Conservation (phyloP, 2,329 filamentous ascomycete species). For the Phialocephala subalpina region DNA sequence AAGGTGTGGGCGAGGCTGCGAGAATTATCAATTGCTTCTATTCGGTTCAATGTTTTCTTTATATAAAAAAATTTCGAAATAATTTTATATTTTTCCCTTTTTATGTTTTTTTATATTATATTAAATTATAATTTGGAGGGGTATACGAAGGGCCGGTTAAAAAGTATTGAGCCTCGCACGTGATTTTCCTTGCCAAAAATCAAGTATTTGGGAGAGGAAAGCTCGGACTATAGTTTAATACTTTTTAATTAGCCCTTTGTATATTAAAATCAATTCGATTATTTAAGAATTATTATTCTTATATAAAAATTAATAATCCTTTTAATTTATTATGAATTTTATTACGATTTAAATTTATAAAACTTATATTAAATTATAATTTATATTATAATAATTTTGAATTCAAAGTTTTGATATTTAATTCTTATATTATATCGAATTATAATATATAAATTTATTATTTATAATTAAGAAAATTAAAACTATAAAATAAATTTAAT, state of each 20-base stretch:
- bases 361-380: slow-evolving; percentile 43
- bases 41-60: neutral
- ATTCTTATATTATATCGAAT: slow-evolving; percentile 21
- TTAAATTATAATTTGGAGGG: no score
- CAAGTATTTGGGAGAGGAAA: no score
- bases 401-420: slow-evolving; percentile 2
- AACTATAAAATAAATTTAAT: slow-evolving; percentile 32
- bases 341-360: slow-evolving; percentile 46
- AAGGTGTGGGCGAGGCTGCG: neutral
- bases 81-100: no score
- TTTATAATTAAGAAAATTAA: slow-evolving; percentile 32
- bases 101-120: no score
- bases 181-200: no score
- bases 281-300: slow-evolving; percentile 48
- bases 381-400: neutral
- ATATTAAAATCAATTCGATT: slow-evolving; percentile 49
- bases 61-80: no score
- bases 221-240: no score
- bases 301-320: slow-evolving; percentile 50
- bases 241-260: no score
- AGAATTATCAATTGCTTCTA: neutral
- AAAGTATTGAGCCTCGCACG: no score
- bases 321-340: slow-evolving; percentile 51
- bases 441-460: slow-evolving; percentile 36
- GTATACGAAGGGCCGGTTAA: no score